Evolutionary conservation across 257 asterid species (phyloP).

Genomic region (Mitragyna speciosa): DNA sequence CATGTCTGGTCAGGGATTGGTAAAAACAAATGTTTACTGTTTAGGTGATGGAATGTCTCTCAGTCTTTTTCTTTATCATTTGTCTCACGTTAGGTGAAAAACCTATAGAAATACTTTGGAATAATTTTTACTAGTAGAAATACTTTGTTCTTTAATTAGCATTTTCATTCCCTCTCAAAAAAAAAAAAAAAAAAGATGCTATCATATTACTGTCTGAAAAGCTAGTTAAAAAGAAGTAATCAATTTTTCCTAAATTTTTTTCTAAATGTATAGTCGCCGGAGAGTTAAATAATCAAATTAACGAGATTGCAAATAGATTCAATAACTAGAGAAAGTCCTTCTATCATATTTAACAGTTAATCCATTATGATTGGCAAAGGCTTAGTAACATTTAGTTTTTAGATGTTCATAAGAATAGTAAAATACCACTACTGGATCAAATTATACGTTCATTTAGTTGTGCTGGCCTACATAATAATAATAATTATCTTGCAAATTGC

Average conservation of each 20-base stretch:
- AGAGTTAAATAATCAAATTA: too few species aligned
- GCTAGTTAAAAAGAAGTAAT: too few species aligned
- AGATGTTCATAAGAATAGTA: too few species aligned
- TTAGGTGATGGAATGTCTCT: background rate
- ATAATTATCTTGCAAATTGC: constrained; percentile 1
- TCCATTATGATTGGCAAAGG: too few species aligned
- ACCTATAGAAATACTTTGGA: background rate
- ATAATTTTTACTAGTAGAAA: background rate
- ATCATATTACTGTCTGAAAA: too few species aligned
- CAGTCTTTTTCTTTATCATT: too few species aligned
- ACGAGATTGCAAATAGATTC: background rate
- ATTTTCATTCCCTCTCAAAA: too few species aligned
- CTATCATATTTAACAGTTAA: too few species aligned
- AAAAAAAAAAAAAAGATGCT: too few species aligned
- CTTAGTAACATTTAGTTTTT: too few species aligned
- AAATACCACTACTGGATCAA: background rate
- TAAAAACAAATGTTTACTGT: background rate
- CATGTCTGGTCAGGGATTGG: background rate
- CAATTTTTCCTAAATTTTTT: too few species aligned
- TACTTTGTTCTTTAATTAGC: too few species aligned
- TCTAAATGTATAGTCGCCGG: background rate
- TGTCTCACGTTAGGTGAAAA: background rate
- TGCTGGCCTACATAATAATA: constrained; percentile 7
- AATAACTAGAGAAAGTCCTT: background rate
- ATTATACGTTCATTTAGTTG: background rate